Conservation (phyloP, 169 alveolate species). For the Toxoplasma gondii region DNA sequence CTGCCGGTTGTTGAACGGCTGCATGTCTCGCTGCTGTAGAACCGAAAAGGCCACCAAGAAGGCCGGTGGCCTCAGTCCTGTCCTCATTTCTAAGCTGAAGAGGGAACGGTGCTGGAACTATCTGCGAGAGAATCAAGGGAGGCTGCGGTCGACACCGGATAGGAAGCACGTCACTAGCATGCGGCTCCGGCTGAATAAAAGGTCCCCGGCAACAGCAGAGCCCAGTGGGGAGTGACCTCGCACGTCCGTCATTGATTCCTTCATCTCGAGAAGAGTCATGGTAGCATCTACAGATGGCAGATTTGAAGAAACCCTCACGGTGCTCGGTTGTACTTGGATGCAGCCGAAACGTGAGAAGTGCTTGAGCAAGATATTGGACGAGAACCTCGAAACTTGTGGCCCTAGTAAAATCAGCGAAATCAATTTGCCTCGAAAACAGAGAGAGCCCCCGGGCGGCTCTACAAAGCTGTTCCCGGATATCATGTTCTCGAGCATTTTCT, state of each 20-base stretch:
- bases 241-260: background rate
- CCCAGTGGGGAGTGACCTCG: background rate
- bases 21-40: background rate
- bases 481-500: background rate
- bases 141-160: constrained; percentile 1
- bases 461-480: background rate
- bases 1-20: background rate
- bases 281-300: background rate
- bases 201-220: background rate
- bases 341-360: background rate
- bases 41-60: background rate
- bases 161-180: background rate
- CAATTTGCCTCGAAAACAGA: constrained; percentile 12
- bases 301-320: background rate
- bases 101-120: background rate
- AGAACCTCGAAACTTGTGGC: constrained; percentile 39
- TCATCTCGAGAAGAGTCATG: background rate
- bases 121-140: background rate
- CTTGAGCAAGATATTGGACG: constrained; percentile 10
- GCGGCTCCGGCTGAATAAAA: background rate
- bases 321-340: background rate
- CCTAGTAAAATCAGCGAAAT: background rate
- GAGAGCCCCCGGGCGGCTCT: constrained; percentile 8
- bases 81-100: background rate
- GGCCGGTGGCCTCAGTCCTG: background rate